A percentile compares a stretch with the other conserved stretches of the same genome.
Conservation (phyloP, 2,329 filamentous ascomycete genomes). For the Penicillium glabrum region DNA sequence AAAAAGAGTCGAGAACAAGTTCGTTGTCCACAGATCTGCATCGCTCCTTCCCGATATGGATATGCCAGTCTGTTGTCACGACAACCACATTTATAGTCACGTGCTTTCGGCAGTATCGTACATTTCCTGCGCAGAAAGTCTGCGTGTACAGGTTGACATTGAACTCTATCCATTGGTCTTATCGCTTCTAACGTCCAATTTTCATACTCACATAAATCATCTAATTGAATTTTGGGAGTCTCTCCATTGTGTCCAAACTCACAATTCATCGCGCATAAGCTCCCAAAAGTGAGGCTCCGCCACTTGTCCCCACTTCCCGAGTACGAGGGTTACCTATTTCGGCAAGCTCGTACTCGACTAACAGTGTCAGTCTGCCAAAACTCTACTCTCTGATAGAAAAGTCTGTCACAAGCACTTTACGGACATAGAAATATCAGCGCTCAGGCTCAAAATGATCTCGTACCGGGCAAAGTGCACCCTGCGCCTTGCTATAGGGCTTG, state of each 20-base stretch:
- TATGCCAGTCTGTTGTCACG: conserved; percentile 5
- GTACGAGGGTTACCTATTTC: conserved; percentile 5
- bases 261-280: background rate
- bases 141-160: background rate
- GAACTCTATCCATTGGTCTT: background rate
- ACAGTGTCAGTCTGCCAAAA: background rate
- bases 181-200: background rate
- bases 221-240: background rate
- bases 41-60: conserved; percentile 2
- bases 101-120: background rate
- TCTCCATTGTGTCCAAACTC: background rate
- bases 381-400: background rate
- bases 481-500: background rate
- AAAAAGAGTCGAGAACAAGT: conserved; percentile 3
- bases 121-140: background rate
- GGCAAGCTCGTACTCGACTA: background rate
- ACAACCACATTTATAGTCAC: conserved; percentile 3
- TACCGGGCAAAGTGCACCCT: background rate
- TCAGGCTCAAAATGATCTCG: background rate
- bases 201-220: background rate
- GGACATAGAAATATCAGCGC: background rate
- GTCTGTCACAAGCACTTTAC: background rate
- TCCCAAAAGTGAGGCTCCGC: background rate
- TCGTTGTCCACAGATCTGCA: conserved; percentile 15
- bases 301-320: background rate